phyloP scores from a whole-genome alignment of 768 basidiomycete genomes.

The Gyrodon lividus region DNA sequence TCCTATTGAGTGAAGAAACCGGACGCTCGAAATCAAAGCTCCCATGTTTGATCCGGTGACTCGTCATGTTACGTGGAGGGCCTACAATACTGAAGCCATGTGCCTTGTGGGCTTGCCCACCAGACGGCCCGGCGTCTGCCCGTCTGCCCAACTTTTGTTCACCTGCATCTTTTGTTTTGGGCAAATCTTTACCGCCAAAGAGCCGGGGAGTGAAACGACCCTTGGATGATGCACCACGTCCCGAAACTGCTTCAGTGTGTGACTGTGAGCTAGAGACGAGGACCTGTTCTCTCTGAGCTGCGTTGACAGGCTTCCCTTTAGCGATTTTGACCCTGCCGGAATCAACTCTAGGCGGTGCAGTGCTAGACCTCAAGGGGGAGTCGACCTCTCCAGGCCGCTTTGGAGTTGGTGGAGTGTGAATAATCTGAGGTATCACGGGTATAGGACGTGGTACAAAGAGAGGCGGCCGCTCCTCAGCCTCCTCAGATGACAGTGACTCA shows the following conservation, averaged over 20 bases:
- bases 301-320: constrained; percentile 7
- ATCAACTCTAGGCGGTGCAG: constrained; percentile 9
- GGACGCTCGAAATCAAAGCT: constrained; percentile 80
- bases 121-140: constrained; percentile 3
- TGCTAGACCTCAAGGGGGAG: constrained; percentile 2
- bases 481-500: constrained; percentile 26
- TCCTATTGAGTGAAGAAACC: constrained; percentile 36
- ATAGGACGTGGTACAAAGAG: constrained; percentile 27
- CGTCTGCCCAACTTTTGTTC: constrained; percentile 30
- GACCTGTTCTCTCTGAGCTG: constrained; percentile 26
- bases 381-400: constrained; percentile 24
- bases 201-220: constrained; percentile 33
- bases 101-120: constrained; percentile 8
- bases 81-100: constrained; percentile 3
- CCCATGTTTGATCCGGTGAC: constrained; percentile 58
- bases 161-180: constrained; percentile 18
- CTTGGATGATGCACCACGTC: constrained; percentile 8
- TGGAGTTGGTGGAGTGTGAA: constrained; percentile 38
- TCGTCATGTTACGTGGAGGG: constrained; percentile 30
- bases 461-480: constrained; percentile 24
- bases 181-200: constrained; percentile 25
- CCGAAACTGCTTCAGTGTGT: constrained; percentile 2
- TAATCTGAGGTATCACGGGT: constrained; percentile 30
- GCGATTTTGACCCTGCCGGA: constrained; percentile 18
- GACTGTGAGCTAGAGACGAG: constrained; percentile 25